phyloP scores from a whole-genome alignment of 805 yeast genomes.

The Zygosaccharomyces bailii region DNA sequence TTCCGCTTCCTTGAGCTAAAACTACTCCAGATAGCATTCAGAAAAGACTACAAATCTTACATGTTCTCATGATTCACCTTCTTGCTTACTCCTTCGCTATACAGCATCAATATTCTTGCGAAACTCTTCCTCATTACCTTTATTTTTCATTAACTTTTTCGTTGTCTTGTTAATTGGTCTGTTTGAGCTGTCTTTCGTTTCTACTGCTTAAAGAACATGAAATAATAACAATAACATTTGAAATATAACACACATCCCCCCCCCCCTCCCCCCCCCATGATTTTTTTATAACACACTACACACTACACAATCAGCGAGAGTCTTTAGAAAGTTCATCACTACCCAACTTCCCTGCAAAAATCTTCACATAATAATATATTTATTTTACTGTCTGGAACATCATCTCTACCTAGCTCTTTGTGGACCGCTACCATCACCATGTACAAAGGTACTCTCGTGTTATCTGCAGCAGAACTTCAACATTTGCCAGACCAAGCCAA shows the following conservation, averaged over 20 bases:
- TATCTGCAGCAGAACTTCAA: conserved; percentile 5
- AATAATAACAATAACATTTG: background rate
- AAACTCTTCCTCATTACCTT: background rate
- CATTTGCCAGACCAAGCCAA: conserved; percentile 3
- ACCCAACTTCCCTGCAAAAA: conserved; percentile 2
- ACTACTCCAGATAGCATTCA: background rate
- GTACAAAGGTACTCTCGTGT: conserved; percentile 5
- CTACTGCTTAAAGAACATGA: background rate
- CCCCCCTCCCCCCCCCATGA: too few relatives aligned
- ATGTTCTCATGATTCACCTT: too few relatives aligned
- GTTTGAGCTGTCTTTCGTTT: background rate
- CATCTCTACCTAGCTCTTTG: too few relatives aligned
- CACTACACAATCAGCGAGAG: background rate
- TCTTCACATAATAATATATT: conserved; percentile 2
- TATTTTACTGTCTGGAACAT: conserved; percentile 1
- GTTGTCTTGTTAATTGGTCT: too few relatives aligned
- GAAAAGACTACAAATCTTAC: background rate
- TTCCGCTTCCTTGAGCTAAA: background rate
- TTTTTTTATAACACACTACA: background rate
- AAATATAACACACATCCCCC: background rate
- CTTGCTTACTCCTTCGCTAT: too few relatives aligned
- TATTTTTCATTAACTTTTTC: too few relatives aligned
- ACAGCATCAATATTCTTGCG: background rate
- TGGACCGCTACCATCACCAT: too few relatives aligned
- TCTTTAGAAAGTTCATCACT: background rate